These are phyloP conservation scores for Diutina siamensis DNA, from an alignment of 1,139 yeast genomes.

Conservation along the genomic window DNA sequence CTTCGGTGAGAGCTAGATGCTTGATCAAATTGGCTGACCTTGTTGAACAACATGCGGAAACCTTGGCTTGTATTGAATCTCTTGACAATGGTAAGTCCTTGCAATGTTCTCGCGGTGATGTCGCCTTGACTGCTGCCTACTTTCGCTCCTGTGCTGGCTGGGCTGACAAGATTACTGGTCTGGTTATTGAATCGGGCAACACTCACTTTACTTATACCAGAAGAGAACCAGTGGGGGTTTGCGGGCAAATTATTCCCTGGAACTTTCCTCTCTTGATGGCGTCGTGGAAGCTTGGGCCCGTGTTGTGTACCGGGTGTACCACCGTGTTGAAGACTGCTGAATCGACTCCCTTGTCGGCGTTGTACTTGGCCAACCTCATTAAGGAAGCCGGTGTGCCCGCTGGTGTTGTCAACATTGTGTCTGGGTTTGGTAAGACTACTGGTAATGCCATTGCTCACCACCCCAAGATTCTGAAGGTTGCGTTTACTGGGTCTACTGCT, in stretches of 20 bases:
- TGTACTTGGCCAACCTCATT: conserved; percentile 47
- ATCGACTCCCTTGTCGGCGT: conserved; percentile 73
- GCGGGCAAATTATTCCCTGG: conserved; percentile 83
- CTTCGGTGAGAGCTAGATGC: conserved; percentile 10
- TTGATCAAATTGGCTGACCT: conserved; percentile 12
- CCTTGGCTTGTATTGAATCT: conserved; percentile 12
- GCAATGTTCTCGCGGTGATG: conserved; percentile 12
- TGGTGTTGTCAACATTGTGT: conserved; percentile 66
- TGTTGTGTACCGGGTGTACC: conserved; percentile 72
- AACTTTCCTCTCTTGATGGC: conserved; percentile 79
- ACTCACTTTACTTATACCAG: conserved; percentile 20
- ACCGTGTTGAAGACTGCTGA: conserved; percentile 75
- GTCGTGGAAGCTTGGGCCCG: conserved; percentile 82
- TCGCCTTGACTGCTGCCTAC: conserved; percentile 13
- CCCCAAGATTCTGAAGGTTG: conserved; percentile 61
- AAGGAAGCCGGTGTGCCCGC: conserved; percentile 69
- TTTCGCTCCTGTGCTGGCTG: conserved; percentile 19
- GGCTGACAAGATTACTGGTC: conserved; percentile 18
- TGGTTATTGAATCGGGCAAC: conserved; percentile 15
- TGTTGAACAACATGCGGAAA: conserved; percentile 12
- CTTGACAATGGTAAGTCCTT: conserved; percentile 14
- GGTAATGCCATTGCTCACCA: conserved; percentile 67
- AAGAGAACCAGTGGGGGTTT: conserved; percentile 65
- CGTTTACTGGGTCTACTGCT: conserved; percentile 79
- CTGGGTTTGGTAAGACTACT: conserved; percentile 71